Base-by-base conservation (phyloP, 176 grass and related monocot genomes). In the Otatea glauca region DNA sequence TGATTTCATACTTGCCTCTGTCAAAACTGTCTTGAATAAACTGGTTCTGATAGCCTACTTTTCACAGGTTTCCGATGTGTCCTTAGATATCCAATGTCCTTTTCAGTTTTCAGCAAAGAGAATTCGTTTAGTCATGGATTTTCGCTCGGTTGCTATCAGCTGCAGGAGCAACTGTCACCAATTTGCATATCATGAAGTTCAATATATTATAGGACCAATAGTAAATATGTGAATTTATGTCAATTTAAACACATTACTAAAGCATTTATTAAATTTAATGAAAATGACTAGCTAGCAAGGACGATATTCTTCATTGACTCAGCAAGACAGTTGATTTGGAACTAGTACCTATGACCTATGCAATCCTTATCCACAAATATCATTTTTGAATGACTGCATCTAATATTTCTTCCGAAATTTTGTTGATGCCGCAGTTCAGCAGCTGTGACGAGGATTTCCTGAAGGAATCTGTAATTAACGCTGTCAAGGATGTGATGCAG, bases 401-500 rank as follows among this genome's bases (percentile, higher is more conserved):
- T 76, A 48, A 71, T 66, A 2, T 43, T 24, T 76, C 61, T 55
- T 68, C 47, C 32, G 43, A 50, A 70, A 39, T 35, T 10, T 35
- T 53, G 65, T 50, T 74, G 13, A 39, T 20, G 5, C 21, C 42
- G 23, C 58, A 86, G 76, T 55, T 68, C 18, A 74, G 45, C 16
- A 66, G 58, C 79, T 74, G 27, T 1, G 68, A 86, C 61, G 35
- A 80, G 12, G 49, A 43, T 7, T 74, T 65, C 35, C 16, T 80
- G 16, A 86, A 80, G 68, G 76, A 86, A 23, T 44, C 47, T 12
- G 34, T 80, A 32, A 44, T 23, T 15, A 44, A 65, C 20, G 50
- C 11, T 23, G 45, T 80, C 77, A 86, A 24, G 68, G 77, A 37
- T 21, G 45, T 16, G 16, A 64, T 44, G 43, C 37, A 65, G 60